These are phyloP conservation scores for Diaporthe humulicola DNA, from an alignment of 2,329 filamentous ascomycete species.

Conservation along the genomic window DNA sequence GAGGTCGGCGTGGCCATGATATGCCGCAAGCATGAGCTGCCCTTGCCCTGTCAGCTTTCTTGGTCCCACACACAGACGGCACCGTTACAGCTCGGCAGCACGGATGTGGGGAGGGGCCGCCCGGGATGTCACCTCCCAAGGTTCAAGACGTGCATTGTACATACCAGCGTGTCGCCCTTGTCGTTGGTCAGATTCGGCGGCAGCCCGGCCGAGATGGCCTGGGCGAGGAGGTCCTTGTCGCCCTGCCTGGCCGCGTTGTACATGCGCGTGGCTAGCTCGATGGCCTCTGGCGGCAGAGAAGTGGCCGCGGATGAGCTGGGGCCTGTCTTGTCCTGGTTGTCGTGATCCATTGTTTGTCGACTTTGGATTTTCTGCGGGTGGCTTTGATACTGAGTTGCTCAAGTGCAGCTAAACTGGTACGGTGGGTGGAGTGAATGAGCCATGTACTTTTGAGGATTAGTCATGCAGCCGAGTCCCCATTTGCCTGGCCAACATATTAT, in stretches of 20 bases:
- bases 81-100: not conserved
- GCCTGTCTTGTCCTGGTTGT: not conserved
- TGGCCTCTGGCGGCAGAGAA: conserved; percentile 71
- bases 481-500: too few relatives aligned
- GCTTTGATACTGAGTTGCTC: too few relatives aligned
- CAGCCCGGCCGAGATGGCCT: conserved; percentile 75
- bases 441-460: too few relatives aligned
- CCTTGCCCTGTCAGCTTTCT: not conserved
- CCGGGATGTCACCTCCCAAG: not conserved
- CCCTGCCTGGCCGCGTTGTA: conserved; percentile 76
- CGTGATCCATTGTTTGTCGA: too few relatives aligned
- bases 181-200: conserved; percentile 80
- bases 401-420: too few relatives aligned
- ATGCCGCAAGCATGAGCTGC: conserved; percentile 79
- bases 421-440: too few relatives aligned
- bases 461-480: too few relatives aligned
- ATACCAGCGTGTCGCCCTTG: conserved; percentile 78
- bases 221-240: conserved; percentile 67
- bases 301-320: not conserved
- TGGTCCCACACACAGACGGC: not conserved
- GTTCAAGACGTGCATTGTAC: conserved; percentile 39
- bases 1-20: conserved; percentile 74
- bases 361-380: too few relatives aligned
- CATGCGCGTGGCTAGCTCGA: conserved; percentile 75
- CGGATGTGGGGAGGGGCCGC: not conserved